Evolutionary conservation across 1,284 basidiomycete genomes (phyloP).

Genomic region (Trichosporon inkin): DNA sequence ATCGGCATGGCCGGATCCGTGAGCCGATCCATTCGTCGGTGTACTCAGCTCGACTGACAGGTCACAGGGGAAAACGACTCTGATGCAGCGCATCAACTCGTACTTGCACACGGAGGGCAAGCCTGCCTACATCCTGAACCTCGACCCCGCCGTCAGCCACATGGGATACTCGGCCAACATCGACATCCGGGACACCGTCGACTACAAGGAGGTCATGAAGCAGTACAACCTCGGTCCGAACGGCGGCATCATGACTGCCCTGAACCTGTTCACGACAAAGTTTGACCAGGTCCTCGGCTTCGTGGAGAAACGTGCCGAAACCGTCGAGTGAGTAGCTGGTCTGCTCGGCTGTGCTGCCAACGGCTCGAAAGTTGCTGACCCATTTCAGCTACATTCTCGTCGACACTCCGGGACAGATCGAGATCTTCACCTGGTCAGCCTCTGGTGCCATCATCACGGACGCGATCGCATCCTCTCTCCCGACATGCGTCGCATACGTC

Average conservation of each 20-base stretch:
- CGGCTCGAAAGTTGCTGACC: no score
- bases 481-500: conserved; percentile 92
- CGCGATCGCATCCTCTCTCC: conserved; percentile 87
- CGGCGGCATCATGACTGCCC: conserved; percentile 91
- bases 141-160: conserved; percentile 90
- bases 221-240: conserved; percentile 99
- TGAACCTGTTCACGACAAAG: conserved; percentile 98
- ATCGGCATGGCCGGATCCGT: conserved; percentile 57
- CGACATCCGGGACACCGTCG: conserved; percentile 95
- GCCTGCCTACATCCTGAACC: conserved; percentile 93
- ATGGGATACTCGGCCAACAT: conserved; percentile 94
- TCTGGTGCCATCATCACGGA: conserved; percentile 98
- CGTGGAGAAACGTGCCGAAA: conserved; percentile 83
- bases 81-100: conserved; percentile 88
- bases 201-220: conserved; percentile 99
- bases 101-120: conserved; percentile 62
- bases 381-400: conserved; percentile 75
- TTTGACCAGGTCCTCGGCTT: conserved; percentile 94
- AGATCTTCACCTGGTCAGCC: conserved; percentile 99
- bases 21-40: conserved; percentile 19
- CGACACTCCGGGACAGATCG: conserved; percentile 98
- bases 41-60: background rate
- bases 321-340: conserved; percentile 79
- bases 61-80: conserved; percentile 87
- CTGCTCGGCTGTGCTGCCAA: no score